A percentile compares a stretch with the other conserved stretches of the same genome.
These are phyloP conservation scores for Globisporangium sylvaticum DNA, from an alignment of 352 stramenopile species.

Conservation along the genomic window DNA sequence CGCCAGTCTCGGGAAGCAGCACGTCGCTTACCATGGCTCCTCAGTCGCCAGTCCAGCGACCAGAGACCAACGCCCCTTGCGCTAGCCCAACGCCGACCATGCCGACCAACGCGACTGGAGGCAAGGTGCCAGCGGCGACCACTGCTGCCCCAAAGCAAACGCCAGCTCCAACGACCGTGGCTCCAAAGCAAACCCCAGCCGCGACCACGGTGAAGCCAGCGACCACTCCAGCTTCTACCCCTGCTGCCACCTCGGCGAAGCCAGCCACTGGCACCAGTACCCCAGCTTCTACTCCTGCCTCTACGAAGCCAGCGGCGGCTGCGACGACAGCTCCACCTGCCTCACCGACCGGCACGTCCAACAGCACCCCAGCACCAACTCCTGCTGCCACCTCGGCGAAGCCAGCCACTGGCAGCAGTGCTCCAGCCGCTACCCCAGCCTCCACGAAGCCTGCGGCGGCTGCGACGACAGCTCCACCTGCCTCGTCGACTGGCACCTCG, in stretches of 20 bases:
- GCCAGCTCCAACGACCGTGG: slow-evolving; percentile 3
- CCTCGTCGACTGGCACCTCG: background rate
- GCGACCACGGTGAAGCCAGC: background rate
- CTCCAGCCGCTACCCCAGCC: slow-evolving; percentile 1
- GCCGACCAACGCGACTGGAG: background rate
- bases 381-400: background rate
- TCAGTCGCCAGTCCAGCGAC: slow-evolving; percentile 5
- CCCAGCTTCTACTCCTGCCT: background rate
- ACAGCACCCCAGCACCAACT: background rate
- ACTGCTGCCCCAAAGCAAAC: slow-evolving; percentile 1
- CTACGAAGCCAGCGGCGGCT: background rate
- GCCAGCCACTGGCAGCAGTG: background rate
- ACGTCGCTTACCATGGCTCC: background rate
- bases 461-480: background rate
- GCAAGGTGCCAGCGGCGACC: slow-evolving; percentile 1
- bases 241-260: background rate
- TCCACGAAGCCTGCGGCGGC: background rate
- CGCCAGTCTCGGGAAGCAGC: background rate
- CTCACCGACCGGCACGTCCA: background rate
- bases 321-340: background rate
- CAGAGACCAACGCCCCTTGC: background rate
- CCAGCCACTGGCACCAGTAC: background rate
- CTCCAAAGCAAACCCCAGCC: slow-evolving; percentile 3
- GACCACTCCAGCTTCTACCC: slow-evolving; percentile 5
- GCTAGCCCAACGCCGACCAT: slow-evolving; percentile 9